phyloP scores from a whole-genome alignment of 2,329 filamentous ascomycete genomes.

The Pseudogymnoascus sp. region DNA sequence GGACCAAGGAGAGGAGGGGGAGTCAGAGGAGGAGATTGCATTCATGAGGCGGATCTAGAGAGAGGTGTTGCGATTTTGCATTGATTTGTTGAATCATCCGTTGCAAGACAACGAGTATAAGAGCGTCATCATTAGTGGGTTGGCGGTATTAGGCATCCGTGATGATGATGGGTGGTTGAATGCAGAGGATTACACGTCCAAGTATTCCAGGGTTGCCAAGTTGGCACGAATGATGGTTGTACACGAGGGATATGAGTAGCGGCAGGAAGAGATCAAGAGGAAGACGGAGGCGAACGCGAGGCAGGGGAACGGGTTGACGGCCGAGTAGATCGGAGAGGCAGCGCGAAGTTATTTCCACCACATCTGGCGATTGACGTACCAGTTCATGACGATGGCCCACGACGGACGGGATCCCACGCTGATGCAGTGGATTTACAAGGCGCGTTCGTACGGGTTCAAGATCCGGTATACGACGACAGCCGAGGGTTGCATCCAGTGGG shows the following conservation, averaged over 20 bases:
- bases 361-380: too few species aligned
- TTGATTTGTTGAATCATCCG: conserved; percentile 12
- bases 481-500: conserved; percentile 9
- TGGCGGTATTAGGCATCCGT: conserved; percentile 13
- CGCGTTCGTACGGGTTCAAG: conserved; percentile 12
- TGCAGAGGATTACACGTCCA: conserved; percentile 12
- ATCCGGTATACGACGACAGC: conserved; percentile 13
- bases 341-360: not conserved
- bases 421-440: conserved; percentile 13
- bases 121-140: conserved; percentile 15
- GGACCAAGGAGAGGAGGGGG: not conserved
- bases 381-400: conserved; percentile 10
- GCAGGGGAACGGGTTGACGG: not conserved
- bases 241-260: not conserved
- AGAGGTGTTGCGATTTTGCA: conserved; percentile 13
- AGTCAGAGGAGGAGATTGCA: not conserved
- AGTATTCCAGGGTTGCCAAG: conserved; percentile 13
- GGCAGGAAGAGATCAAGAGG: not conserved
- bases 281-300: not conserved
- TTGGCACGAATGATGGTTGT: conserved; percentile 13
- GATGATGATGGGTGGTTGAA: conserved; percentile 9
- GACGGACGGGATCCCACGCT: not conserved
- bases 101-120: conserved; percentile 15
- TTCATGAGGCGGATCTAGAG: not conserved
- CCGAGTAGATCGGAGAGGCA: not conserved